phyloP scores from a whole-genome alignment of 495 filamentous ascomycete species.

The Penicillium steckii region DNA sequence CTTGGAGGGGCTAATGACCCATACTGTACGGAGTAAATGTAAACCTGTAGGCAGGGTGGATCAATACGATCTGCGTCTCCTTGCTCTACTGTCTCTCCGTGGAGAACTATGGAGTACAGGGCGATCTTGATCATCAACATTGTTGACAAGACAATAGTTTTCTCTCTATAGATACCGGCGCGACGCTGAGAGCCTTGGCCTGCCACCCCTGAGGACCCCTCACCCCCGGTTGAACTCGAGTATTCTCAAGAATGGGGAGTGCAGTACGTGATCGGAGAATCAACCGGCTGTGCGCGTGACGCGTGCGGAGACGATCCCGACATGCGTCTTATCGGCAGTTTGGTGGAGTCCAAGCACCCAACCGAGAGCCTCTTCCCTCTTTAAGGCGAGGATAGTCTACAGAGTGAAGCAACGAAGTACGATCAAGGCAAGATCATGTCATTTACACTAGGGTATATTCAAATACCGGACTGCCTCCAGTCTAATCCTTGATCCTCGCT shows the following conservation, averaged over 20 bases:
- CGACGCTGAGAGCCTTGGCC: conserved; percentile 7
- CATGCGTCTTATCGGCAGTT: neutral
- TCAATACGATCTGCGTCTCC: conserved; percentile 2
- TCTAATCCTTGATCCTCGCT: too few relatives aligned
- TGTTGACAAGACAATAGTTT: conserved; percentile 13
- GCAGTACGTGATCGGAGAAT: neutral
- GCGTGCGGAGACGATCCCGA: neutral
- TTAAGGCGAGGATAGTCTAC: neutral
- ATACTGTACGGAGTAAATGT: too few relatives aligned
- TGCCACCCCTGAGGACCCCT: neutral
- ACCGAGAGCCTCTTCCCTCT: neutral
- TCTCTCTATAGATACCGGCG: conserved; percentile 1
- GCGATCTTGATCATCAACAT: neutral
- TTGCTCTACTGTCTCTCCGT: neutral
- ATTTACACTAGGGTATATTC: too few relatives aligned
- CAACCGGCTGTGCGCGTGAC: neutral
- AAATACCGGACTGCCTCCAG: too few relatives aligned
- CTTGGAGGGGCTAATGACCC: neutral
- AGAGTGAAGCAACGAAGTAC: neutral
- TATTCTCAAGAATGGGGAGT: neutral
- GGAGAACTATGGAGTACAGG: neutral
- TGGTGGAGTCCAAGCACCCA: neutral
- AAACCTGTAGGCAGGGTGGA: neutral
- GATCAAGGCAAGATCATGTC: too few relatives aligned
- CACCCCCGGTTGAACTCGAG: neutral